Conservation (phyloP, 1,284 basidiomycete species). For the Trichosporon sp. region DNA sequence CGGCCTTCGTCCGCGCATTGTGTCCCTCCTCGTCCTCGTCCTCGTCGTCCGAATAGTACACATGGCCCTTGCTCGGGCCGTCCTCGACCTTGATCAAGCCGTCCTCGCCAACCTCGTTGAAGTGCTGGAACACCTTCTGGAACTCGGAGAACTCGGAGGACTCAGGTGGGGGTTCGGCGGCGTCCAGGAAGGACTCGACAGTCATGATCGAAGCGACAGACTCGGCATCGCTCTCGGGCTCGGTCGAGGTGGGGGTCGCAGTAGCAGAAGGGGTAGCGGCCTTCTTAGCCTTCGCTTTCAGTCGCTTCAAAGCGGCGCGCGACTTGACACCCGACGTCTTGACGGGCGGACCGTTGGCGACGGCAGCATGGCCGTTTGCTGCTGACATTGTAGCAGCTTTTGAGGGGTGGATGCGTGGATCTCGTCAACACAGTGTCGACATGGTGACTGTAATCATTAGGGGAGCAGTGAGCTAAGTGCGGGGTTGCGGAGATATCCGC, state of each 20-base stretch:
- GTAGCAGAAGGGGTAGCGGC: constrained; percentile 23
- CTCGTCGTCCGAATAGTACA: constrained; percentile 16
- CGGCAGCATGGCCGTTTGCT: constrained; percentile 14
- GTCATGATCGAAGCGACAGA: constrained; percentile 26
- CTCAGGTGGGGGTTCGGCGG: constrained; percentile 25
- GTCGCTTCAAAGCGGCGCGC: constrained; percentile 39
- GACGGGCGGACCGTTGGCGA: constrained; percentile 26
- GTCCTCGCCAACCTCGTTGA: constrained; percentile 26
- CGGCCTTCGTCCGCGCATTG: constrained; percentile 28
- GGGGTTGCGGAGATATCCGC: constrained; percentile 2
- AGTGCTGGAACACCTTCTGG: constrained; percentile 40
- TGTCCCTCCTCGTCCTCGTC: constrained; percentile 15
- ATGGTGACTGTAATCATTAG: background rate
- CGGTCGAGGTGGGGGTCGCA: constrained; percentile 35
- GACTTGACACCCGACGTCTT: constrained; percentile 38
- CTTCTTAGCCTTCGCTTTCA: constrained; percentile 44
- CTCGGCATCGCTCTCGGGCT: constrained; percentile 34
- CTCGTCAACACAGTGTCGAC: background rate
- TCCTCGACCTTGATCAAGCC: constrained; percentile 31
- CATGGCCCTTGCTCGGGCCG: constrained; percentile 1
- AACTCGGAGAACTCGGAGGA: constrained; percentile 40
- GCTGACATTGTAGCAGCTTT: constrained; percentile 3
- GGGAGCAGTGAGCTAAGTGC: background rate
- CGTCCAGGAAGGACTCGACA: constrained; percentile 26
- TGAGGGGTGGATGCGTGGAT: background rate